Base-by-base conservation (phyloP, 257 asterid genomes). In the Verbena officinalis region DNA sequence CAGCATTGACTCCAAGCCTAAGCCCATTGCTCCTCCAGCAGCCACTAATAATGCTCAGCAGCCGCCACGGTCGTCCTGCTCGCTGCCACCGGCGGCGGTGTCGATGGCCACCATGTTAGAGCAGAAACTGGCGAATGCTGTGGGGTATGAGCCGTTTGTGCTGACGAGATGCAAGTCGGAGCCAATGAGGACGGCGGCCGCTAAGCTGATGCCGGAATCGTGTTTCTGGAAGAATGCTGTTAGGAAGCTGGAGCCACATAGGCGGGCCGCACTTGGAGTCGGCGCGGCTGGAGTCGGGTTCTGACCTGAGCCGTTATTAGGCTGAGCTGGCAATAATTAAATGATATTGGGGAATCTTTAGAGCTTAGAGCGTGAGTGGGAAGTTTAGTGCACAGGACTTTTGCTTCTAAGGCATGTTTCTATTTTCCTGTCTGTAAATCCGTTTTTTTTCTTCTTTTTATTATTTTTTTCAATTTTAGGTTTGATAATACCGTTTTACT, bases 131-230 rank as follows among this genome's bases (percentile, higher is more conserved):
- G 95, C 78, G 64, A 87, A 86, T 2, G 96, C 77, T 36, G 97
- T 74, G 20, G 80, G 49, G 14, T 83, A 88, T 57, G 99, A 94
- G 89, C 97, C 97, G 68, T 82, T 84, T 23, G 99, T 77, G 75
- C 77, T 94, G 71, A 88, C 95, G 0, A 75, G 99, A 75, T 94
- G 99, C 70, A 94, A 94, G 83, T 94, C 99, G 5, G 99, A 90
- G 92, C 99, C 99, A 51, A 86, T 94, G 97, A 86, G 89, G 68
- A 80, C 96, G 19, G 99, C 97, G 44, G 92, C 96, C 68, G 88
- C 86, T 65, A 94, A 90, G 89, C 91, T 94, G 9, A n/a, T 81
- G 72, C 95, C 95, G 21, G 97, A 92, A 42, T 75, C 89, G 11
- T 89, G 96, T 59, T 82, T 72, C 70, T 89, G 98, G 97, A 92